Conservation (phyloP, 2,329 filamentous ascomycete genomes). For the Fusarium begoniae region DNA sequence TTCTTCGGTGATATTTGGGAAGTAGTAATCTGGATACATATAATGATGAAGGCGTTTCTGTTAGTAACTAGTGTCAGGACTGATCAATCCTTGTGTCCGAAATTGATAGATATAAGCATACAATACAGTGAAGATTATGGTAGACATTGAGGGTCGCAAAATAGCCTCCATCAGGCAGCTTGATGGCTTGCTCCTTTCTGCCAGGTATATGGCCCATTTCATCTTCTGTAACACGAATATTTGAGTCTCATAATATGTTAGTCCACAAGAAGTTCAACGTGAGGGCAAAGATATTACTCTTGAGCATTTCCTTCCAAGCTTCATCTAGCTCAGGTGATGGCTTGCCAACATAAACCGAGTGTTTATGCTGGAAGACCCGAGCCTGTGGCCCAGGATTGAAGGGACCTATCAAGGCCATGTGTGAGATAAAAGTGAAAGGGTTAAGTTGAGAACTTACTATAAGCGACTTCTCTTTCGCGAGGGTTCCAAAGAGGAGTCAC, state of each 20-base stretch:
- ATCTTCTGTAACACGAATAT: fast-evolving
- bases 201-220: not conserved
- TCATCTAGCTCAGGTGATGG: not conserved
- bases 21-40: not conserved
- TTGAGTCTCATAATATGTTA: not conserved
- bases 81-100: not conserved
- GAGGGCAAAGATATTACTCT: not conserved
- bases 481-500: fast-evolving
- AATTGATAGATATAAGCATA: not conserved
- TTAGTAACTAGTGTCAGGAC: fast-evolving
- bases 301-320: not conserved
- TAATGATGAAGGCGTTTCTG: not conserved
- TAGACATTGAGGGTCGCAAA: not conserved
- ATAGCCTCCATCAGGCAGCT: not conserved
- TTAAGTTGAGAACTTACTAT: not conserved
- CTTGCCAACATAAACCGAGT: not conserved
- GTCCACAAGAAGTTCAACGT: no score
- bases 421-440: not conserved
- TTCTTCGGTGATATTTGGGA: not conserved
- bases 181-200: not conserved
- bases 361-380: not conserved
- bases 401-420: fast-evolving
- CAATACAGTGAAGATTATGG: not conserved
- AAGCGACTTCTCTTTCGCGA: not conserved
- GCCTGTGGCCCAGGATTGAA: not conserved